phyloP scores from a whole-genome alignment of 2,329 filamentous ascomycete species.

The Fusarium sp. region DNA sequence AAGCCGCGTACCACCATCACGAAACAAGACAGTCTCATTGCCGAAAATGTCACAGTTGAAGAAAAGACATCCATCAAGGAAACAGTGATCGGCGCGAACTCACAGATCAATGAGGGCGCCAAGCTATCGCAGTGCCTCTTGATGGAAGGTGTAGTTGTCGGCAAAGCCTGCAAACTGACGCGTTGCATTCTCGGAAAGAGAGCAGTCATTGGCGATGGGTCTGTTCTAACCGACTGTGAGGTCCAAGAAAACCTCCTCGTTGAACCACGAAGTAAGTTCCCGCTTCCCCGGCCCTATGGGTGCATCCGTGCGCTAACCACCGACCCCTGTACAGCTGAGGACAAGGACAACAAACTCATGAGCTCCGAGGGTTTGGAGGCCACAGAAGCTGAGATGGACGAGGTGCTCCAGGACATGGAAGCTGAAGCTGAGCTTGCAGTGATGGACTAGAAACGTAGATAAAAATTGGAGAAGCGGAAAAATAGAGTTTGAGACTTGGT shows the following conservation, averaged over 20 bases:
- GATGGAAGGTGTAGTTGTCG: conserved; percentile 92
- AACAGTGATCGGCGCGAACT: conserved; percentile 88
- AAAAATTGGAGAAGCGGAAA: conserved; percentile 15
- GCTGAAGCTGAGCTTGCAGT: conserved; percentile 52
- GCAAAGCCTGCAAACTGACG: conserved; percentile 86
- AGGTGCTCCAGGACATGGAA: conserved; percentile 63
- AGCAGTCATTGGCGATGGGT: conserved; percentile 86
- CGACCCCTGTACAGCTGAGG: conserved; percentile 66
- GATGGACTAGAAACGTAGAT: conserved; percentile 38
- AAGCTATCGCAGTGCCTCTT: conserved; percentile 89
- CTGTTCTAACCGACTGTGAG: conserved; percentile 88
- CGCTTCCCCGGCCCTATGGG: conserved; percentile 38
- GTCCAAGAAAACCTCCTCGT: conserved; percentile 91
- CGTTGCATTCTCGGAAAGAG: conserved; percentile 89
- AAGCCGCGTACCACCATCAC: conserved; percentile 87
- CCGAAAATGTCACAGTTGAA: conserved; percentile 89
- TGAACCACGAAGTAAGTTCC: conserved; percentile 78
- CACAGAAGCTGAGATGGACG: conserved; percentile 73
- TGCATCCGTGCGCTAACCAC: conserved; percentile 24
- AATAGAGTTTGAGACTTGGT: conserved; percentile 18
- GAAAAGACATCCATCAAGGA: conserved; percentile 95
- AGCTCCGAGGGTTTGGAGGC: conserved; percentile 76
- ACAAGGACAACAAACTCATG: conserved; percentile 78
- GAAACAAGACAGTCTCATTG: conserved; percentile 84
- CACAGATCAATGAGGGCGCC: conserved; percentile 87